Evolutionary conservation across 2,329 filamentous ascomycete genomes (phyloP).

Genomic region (Fusarium citri): DNA sequence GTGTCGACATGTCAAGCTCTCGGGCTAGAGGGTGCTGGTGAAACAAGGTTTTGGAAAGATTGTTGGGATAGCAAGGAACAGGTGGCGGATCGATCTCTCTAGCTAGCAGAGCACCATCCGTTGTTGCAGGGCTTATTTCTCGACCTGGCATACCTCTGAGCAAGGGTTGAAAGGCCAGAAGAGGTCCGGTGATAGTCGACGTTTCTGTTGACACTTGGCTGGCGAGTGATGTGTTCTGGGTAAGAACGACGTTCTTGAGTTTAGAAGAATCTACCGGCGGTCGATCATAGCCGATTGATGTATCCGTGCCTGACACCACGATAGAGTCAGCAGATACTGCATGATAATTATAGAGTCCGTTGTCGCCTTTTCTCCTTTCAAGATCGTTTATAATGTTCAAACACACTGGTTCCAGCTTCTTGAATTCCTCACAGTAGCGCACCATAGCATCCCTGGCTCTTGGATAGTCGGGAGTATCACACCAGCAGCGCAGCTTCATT

Average conservation of each 20-base stretch:
- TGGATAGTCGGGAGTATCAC: constrained; percentile 48
- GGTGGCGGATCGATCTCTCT: constrained; percentile 47
- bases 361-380: constrained; percentile 11
- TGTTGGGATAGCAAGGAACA: constrained; percentile 50
- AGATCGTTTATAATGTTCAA: constrained; percentile 41
- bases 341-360: neutral
- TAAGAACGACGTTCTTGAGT: constrained; percentile 11
- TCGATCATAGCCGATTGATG: constrained; percentile 17
- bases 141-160: constrained; percentile 54
- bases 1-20: constrained; percentile 45
- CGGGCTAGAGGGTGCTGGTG: constrained; percentile 52
- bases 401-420: constrained; percentile 51
- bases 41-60: constrained; percentile 51
- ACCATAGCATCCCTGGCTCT: constrained; percentile 46
- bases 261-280: constrained; percentile 7
- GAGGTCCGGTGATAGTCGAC: constrained; percentile 1
- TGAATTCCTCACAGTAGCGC: constrained; percentile 50
- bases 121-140: constrained; percentile 54
- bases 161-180: constrained; percentile 56
- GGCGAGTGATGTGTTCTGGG: constrained; percentile 10
- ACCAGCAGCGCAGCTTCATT: constrained; percentile 51
- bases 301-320: constrained; percentile 15
- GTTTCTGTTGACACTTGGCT: constrained; percentile 1
- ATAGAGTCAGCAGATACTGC: constrained; percentile 20
- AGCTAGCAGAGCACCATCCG: constrained; percentile 52